phyloP scores from a whole-genome alignment of 148 eudicot genomes.

The Rhododendron simsii region DNA sequence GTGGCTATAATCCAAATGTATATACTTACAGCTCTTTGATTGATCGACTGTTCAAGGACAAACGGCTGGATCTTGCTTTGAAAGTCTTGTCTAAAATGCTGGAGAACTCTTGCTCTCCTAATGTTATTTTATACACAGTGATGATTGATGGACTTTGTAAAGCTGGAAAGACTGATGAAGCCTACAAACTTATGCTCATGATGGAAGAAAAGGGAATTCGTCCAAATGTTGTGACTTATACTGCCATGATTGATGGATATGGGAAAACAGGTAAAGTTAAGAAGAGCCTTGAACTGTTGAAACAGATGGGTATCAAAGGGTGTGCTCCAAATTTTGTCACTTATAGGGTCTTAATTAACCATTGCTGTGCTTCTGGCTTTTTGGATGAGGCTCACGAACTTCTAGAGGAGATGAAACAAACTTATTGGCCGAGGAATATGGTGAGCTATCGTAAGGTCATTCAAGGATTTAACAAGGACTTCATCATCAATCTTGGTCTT shows the following conservation, averaged over 20 bases:
- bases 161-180: slow-evolving; percentile 80
- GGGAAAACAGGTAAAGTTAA: slow-evolving; percentile 74
- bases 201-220: slow-evolving; percentile 84
- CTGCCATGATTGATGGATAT: slow-evolving; percentile 88
- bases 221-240: slow-evolving; percentile 94
- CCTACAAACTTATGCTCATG: slow-evolving; percentile 83
- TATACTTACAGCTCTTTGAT: slow-evolving; percentile 59
- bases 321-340: slow-evolving; percentile 91
- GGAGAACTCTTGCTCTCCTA: slow-evolving; percentile 60
- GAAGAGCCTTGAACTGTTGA: slow-evolving; percentile 63
- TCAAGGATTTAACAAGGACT: slow-evolving; percentile 83
- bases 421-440: slow-evolving; percentile 80
- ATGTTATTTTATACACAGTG: slow-evolving; percentile 78
- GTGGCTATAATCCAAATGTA: slow-evolving; percentile 45
- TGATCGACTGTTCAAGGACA: slow-evolving; percentile 59
- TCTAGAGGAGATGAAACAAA: slow-evolving; percentile 91
- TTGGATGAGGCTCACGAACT: slow-evolving; percentile 75
- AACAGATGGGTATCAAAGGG: slow-evolving; percentile 57
- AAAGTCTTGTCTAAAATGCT: slow-evolving; percentile 53
- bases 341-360: slow-evolving; percentile 70
- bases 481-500: slow-evolving; percentile 51
- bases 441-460: slow-evolving; percentile 72
- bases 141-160: slow-evolving; percentile 97
- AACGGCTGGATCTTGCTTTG: slow-evolving; percentile 53
- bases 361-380: slow-evolving; percentile 61